Evolutionary conservation across 2,329 filamentous ascomycete genomes (phyloP).

Genomic region (Penicillium sp.): DNA sequence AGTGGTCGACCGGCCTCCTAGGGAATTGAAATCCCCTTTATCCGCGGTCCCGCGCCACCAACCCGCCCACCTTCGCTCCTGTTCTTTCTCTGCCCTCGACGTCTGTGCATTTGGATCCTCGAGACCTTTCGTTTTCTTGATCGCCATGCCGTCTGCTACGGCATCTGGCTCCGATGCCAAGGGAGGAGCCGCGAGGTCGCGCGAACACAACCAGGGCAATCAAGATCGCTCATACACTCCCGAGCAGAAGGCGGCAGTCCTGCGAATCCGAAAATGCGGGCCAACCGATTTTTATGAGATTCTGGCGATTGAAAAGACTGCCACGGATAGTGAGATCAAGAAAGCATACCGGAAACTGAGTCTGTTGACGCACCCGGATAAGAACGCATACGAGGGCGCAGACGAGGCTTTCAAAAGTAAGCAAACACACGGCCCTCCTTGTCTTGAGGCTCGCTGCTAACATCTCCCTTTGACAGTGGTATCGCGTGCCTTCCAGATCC

Average conservation of each 20-base stretch:
- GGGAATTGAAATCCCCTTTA: constrained; percentile 17
- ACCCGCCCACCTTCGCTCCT: constrained; percentile 5
- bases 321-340: constrained; percentile 83
- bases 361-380: constrained; percentile 94
- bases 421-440: constrained; percentile 27
- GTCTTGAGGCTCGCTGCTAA: neutral
- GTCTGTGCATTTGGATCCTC: constrained; percentile 3
- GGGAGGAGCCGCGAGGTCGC: constrained; percentile 42
- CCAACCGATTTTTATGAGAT: constrained; percentile 96
- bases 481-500: constrained; percentile 84
- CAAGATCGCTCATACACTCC: constrained; percentile 69
- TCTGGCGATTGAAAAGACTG: constrained; percentile 69
- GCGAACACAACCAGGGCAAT: constrained; percentile 54
- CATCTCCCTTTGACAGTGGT: constrained; percentile 62
- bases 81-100: constrained; percentile 4
- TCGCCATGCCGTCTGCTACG: constrained; percentile 46
- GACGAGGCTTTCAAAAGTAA: constrained; percentile 95
- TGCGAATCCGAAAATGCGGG: constrained; percentile 81
- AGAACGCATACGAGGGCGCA: constrained; percentile 93
- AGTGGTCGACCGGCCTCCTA: constrained; percentile 1
- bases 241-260: constrained; percentile 88
- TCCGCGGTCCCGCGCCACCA: constrained; percentile 20
- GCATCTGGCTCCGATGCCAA: constrained; percentile 51
- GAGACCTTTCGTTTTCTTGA: neutral
- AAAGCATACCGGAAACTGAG: constrained; percentile 96